Percentiles rank a stretch among this genome's conserved stretches.
These are phyloP conservation scores for Hymenochaete sp. DNA, from an alignment of 1,284 basidiomycete species.

Conservation along the genomic window DNA sequence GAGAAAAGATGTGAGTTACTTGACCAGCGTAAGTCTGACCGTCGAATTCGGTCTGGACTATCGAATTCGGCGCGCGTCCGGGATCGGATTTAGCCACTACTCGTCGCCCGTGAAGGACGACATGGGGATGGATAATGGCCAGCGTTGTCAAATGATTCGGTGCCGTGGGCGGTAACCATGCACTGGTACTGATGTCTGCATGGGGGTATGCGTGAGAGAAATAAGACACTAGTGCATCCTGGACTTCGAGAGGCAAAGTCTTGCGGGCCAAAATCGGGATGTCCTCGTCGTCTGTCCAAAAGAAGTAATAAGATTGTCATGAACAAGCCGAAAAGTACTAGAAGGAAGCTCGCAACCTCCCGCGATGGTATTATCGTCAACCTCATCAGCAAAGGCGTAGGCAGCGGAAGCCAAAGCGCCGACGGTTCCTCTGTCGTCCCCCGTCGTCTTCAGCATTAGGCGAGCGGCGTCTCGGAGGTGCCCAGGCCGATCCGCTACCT, in stretches of 20 bases:
- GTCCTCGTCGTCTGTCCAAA: background rate
- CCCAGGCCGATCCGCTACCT: background rate
- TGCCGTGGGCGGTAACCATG: background rate
- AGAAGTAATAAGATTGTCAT: background rate
- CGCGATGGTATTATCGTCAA: conserved; percentile 4
- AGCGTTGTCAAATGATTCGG: background rate
- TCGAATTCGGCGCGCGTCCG: conserved; percentile 6
- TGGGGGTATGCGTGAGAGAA: conserved; percentile 6
- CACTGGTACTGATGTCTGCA: background rate
- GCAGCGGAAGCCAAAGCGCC: background rate
- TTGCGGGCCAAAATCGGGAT: background rate
- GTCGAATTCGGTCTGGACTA: conserved; percentile 9
- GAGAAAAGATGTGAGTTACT: background rate
- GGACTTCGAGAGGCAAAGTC: background rate
- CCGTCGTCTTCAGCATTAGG: background rate
- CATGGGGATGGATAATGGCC: background rate
- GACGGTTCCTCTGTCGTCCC: conserved; percentile 3
- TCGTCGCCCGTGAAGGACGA: conserved; percentile 3
- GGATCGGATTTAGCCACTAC: background rate
- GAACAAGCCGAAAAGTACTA: background rate
- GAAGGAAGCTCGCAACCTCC: background rate
- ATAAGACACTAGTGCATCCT: background rate
- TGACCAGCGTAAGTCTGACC: conserved; percentile 5
- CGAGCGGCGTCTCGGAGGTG: background rate
- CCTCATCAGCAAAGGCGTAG: conserved; percentile 2